phyloP scores from a whole-genome alignment of 257 asterid species.

The Datura wrightii region DNA sequence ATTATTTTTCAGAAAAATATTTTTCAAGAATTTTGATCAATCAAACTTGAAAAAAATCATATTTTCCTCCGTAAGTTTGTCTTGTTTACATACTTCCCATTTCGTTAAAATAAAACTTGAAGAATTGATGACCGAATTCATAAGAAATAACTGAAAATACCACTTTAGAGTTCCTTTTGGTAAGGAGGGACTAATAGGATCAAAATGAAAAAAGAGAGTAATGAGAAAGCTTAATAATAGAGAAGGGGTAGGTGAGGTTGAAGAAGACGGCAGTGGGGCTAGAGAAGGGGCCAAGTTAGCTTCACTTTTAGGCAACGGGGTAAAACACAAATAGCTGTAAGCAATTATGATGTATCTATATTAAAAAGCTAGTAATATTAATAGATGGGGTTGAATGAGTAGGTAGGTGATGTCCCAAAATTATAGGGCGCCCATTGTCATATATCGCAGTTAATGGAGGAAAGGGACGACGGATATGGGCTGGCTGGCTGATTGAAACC shows the following conservation, averaged over 20 bases:
- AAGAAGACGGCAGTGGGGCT: constrained; percentile 23
- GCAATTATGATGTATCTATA: neutral
- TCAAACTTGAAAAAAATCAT: too few species aligned
- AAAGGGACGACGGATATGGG: neutral
- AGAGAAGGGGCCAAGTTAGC: neutral
- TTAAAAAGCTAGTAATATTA: too few species aligned
- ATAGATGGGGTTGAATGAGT: neutral
- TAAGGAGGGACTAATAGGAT: neutral
- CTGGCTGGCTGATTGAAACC: neutral
- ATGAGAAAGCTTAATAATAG: constrained; percentile 18
- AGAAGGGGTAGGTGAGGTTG: constrained; percentile 34
- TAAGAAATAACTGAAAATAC: neutral
- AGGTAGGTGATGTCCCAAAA: neutral
- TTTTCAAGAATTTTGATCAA: too few species aligned
- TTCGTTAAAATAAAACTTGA: neutral
- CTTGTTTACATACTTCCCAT: neutral
- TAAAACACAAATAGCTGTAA: constrained; percentile 24
- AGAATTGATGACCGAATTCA: neutral
- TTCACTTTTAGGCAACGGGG: constrained; percentile 25
- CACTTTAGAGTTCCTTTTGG: neutral
- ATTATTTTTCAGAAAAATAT: too few species aligned
- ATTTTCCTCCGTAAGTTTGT: too few species aligned
- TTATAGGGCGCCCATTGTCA: neutral
- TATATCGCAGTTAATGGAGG: neutral
- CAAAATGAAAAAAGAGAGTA: neutral